These are phyloP conservation scores for Leccinum rimulosum DNA, from an alignment of 768 basidiomycete genomes.

Conservation along the genomic window DNA sequence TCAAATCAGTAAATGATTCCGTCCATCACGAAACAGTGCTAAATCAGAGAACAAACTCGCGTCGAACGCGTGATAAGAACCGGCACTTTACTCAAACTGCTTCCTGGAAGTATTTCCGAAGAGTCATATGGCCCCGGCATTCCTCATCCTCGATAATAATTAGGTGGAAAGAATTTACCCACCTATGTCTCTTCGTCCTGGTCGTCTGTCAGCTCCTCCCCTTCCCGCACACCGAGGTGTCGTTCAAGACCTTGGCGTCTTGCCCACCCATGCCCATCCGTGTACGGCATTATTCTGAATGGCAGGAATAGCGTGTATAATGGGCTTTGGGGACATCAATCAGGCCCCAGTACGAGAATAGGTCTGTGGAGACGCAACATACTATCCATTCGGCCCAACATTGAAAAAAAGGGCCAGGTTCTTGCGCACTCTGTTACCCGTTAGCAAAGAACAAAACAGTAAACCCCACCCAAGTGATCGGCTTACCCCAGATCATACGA, in stretches of 20 bases:
- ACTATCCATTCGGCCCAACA: conserved; percentile 78
- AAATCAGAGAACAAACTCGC: conserved; percentile 23
- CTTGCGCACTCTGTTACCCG: conserved; percentile 36
- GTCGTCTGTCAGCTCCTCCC: conserved; percentile 90
- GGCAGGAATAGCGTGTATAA: conserved; percentile 80
- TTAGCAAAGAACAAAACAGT: not conserved
- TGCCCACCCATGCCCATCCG: conserved; percentile 51
- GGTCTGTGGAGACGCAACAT: conserved; percentile 34
- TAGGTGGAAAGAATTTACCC: not conserved
- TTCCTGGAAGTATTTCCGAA: conserved; percentile 38
- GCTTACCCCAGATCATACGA: conserved; percentile 86
- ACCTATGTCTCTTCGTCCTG: conserved; percentile 40
- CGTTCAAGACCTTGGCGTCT: conserved; percentile 60
- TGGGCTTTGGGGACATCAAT: conserved; percentile 46
- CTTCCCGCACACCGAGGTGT: conserved; percentile 61
- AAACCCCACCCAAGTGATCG: not conserved
- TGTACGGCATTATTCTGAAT: conserved; percentile 72
- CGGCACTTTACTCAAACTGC: conserved; percentile 25
- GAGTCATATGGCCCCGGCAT: conserved; percentile 87
- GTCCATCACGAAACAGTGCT: not conserved
- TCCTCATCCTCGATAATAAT: conserved; percentile 41
- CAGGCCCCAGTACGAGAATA: not conserved
- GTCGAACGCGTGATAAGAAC: conserved; percentile 9
- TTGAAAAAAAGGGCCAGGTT: conserved; percentile 91
- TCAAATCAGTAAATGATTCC: conserved; percentile 8